Evolutionary conservation across 1,139 yeast species (phyloP), one percentile per base, ranked within the genome.

Genomic region (Candida albicans): DNA sequence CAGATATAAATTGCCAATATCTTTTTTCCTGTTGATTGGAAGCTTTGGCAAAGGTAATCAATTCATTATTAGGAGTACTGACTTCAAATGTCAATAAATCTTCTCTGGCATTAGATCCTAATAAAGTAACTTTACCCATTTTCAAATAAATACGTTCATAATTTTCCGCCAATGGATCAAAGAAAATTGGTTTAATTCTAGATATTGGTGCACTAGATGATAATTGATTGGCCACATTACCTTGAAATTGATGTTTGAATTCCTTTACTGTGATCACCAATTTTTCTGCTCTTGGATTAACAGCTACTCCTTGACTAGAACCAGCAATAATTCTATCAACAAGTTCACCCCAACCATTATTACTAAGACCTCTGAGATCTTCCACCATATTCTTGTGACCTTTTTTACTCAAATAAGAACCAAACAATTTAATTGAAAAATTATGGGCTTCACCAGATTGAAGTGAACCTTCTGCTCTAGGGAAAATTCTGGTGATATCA

Each of bases 271-370:
- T 76, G 22, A 88, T 79, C 31, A 81, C 77, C 54, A 88, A 72
- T 47, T 75, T 77, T 54, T 85, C 90, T 8, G 95, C 93, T 61
- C 95, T 76, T 28, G 95, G 93, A 51, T 87, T 87, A 30, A 86
- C 77, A 4, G 93, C 90, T 44, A 89, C 82, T 53, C 96, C 96
- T 46, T 78, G 79, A 48, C 78, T 79, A 1, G 95, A 79, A 29
- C 96, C 95, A 25, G 81, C 63, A 52, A 89, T 84, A 52, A 89
- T 85, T 57, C 95, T 73, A 55, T 88, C 91, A 29, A 86, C 80
- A 41, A 87, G 68, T 52, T 85, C 95, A 65, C 96, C 96, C 96
- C 96, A 89, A 41, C 96, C 96, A 49, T 81, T 77, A 61, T 85
- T 85, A 45, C 67, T 56, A 12, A 52, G 45, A 27, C 57, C 64